Evolutionary conservation across 306 rosid species (phyloP).

Genomic region (Ceratonia siliqua): DNA sequence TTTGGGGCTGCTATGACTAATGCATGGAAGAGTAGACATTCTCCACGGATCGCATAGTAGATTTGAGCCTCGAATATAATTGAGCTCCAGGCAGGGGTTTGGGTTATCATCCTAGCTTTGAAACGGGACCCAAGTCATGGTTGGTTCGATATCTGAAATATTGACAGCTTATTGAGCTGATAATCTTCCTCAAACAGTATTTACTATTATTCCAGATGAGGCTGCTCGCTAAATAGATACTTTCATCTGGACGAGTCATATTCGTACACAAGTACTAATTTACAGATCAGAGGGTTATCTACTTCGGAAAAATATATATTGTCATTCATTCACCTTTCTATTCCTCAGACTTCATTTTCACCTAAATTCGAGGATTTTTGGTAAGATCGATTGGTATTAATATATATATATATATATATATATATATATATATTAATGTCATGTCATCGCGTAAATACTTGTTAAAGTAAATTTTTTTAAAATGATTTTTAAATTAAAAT

Average conservation of each 20-base stretch:
- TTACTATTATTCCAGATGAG: background rate
- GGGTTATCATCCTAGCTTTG: background rate
- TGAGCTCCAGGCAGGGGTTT: constrained; percentile 5
- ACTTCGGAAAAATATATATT: background rate
- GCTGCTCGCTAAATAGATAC: background rate
- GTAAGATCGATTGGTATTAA: too few relatives aligned
- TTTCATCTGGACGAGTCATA: background rate
- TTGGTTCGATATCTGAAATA: background rate
- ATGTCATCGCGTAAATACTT: too few relatives aligned
- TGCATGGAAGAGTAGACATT: constrained; percentile 29
- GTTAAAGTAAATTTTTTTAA: too few relatives aligned
- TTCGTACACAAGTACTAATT: too few relatives aligned
- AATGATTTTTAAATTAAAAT: too few relatives aligned
- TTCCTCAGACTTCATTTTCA: too few relatives aligned
- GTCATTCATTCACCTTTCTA: background rate
- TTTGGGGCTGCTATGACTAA: constrained; percentile 19
- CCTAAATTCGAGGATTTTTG: too few relatives aligned
- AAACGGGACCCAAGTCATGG: background rate
- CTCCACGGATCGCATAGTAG: background rate
- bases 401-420: too few relatives aligned
- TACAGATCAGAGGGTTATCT: background rate
- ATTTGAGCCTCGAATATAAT: constrained; percentile 14
- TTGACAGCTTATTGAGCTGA: background rate
- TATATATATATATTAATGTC: too few relatives aligned
- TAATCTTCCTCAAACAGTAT: background rate